Evolutionary conservation across 805 yeast species (phyloP).

Genomic region (Ascoidea tarda): DNA sequence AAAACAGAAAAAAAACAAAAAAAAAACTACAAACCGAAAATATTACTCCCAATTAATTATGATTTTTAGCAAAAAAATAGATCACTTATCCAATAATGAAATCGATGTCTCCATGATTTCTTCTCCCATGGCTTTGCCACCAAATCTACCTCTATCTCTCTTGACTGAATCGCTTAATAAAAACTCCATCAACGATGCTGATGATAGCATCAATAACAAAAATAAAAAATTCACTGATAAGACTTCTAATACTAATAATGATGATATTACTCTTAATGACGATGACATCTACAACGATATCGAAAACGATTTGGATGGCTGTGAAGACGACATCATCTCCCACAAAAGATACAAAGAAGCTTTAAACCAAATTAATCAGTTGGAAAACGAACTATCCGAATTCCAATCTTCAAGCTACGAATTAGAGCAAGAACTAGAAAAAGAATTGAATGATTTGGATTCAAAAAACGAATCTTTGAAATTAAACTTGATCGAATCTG

Average conservation of each 20-base stretch:
- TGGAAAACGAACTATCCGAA: conserved; percentile 27
- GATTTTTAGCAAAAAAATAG: no score
- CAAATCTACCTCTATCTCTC: no score
- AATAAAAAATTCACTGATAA: no score
- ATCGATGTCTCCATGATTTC: no score
- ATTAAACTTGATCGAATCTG: conserved; percentile 11
- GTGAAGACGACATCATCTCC: background rate
- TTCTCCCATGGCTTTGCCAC: no score
- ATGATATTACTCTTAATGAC: no score
- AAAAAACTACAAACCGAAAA: no score
- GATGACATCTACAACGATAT: background rate
- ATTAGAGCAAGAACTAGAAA: conserved; percentile 29
- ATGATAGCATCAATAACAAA: background rate
- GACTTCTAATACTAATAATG: background rate
- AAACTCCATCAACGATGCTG: background rate
- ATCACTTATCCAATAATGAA: no score
- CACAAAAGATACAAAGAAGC: conserved; percentile 17
- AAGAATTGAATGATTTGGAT: conserved; percentile 24
- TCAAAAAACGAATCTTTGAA: conserved; percentile 13
- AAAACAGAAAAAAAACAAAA: no score
- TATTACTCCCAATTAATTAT: no score
- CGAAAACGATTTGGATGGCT: no score
- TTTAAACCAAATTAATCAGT: conserved; percentile 22
- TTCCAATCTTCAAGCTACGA: conserved; percentile 29
- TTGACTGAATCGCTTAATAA: background rate